Conservation (phyloP, 163 green algal species). For the Chloromonas sp. region DNA sequence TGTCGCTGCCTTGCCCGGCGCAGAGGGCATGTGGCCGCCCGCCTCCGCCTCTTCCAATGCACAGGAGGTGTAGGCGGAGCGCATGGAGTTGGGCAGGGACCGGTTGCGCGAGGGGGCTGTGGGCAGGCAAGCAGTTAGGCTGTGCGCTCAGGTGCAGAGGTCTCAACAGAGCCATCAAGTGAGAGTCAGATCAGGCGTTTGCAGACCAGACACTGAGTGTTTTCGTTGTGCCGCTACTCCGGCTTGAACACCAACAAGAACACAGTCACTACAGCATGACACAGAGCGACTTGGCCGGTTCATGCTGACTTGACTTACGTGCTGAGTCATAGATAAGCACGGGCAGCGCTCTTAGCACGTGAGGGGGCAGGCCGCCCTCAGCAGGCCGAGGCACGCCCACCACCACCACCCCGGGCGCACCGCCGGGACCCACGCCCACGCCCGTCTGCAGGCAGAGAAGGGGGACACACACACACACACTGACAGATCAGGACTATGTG, state of each 20-base stretch:
- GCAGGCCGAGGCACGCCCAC: background rate
- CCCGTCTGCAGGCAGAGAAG: background rate
- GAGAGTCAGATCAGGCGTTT: background rate
- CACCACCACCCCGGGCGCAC: background rate
- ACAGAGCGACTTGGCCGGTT: background rate
- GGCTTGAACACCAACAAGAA: background rate
- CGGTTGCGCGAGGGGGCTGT: background rate
- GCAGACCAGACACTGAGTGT: background rate
- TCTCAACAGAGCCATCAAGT: background rate
- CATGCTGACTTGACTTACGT: constrained; percentile 2
- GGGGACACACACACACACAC: background rate
- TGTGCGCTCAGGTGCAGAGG: background rate
- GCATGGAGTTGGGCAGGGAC: background rate
- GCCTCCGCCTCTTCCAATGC: background rate
- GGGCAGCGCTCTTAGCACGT: constrained; percentile 61
- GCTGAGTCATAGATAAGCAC: constrained; percentile 59
- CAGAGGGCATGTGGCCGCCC: background rate
- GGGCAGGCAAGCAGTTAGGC: background rate
- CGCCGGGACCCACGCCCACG: background rate
- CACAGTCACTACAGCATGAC: background rate
- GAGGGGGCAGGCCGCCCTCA: constrained; percentile 46
- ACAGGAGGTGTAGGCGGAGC: background rate
- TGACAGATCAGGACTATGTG: background rate
- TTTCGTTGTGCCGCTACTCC: background rate
- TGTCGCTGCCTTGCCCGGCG: background rate